These are phyloP conservation scores for Suillus occidentalis DNA, from an alignment of 768 basidiomycete species.

Conservation along the genomic window DNA sequence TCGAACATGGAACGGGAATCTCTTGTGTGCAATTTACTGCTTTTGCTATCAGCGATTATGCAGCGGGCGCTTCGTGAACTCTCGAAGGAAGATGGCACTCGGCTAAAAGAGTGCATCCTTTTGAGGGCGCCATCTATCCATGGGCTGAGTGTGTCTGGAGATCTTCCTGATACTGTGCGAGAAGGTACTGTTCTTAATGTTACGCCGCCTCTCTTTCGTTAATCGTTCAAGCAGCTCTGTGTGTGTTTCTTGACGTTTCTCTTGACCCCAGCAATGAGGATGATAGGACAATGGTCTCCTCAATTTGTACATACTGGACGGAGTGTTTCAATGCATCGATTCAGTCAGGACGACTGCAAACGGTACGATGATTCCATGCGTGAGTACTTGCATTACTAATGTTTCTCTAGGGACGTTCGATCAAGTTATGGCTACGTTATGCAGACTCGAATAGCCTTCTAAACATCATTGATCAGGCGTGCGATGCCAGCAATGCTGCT, in stretches of 20 bases:
- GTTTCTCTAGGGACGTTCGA: constrained; percentile 10
- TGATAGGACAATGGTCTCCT: constrained; percentile 43
- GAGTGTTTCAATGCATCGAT: neutral
- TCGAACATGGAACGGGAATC: constrained; percentile 20
- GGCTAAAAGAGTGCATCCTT: constrained; percentile 44
- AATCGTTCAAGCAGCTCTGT: constrained; percentile 37
- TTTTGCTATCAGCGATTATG: constrained; percentile 41
- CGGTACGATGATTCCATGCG: neutral
- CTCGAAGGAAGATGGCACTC: constrained; percentile 28
- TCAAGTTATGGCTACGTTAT: constrained; percentile 56
- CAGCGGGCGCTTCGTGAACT: constrained; percentile 27
- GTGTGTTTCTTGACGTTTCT: constrained; percentile 37
- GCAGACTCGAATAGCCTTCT: constrained; percentile 44
- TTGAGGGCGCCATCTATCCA: constrained; percentile 33
- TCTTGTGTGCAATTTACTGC: constrained; percentile 33
- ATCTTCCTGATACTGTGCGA: constrained; percentile 25
- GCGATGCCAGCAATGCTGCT: constrained; percentile 7
- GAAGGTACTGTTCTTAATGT: constrained; percentile 32
- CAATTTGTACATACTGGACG: constrained; percentile 47
- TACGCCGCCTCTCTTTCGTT: neutral
- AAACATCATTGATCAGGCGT: constrained; percentile 39
- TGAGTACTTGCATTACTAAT: neutral
- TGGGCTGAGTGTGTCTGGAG: constrained; percentile 32
- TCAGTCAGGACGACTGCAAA: neutral
- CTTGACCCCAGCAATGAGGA: constrained; percentile 36